A percentile compares a stretch with the other conserved stretches of the same genome.
These are phyloP conservation scores for Coemansia sp. DNA, from an alignment of 192 early-diverging fungal species.

Conservation along the genomic window DNA sequence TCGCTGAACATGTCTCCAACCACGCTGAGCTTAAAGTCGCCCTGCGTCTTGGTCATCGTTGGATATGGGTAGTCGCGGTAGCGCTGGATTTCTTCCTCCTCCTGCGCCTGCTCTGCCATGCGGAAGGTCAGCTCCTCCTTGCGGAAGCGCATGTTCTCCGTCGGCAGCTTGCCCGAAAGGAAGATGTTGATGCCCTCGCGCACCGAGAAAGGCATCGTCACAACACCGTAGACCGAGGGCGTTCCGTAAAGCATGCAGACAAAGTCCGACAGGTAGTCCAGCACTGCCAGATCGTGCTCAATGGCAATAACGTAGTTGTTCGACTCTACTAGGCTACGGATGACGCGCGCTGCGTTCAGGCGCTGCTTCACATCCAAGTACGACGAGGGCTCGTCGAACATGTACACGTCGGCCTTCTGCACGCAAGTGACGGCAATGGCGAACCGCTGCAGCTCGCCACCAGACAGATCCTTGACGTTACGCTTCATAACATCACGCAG, in stretches of 20 bases:
- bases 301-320: constrained; percentile 91
- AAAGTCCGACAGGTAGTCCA: constrained; percentile 98
- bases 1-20: constrained; percentile 87
- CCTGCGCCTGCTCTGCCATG: constrained; percentile 88
- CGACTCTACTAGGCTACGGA: constrained; percentile 77
- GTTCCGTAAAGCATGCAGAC: constrained; percentile 98
- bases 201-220: constrained; percentile 94
- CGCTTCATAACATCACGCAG: constrained; percentile 81
- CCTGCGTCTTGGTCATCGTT: constrained; percentile 81
- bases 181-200: constrained; percentile 99
- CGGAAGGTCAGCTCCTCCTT: constrained; percentile 93
- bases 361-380: constrained; percentile 99
- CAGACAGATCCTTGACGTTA: constrained; percentile 82
- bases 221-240: constrained; percentile 95
- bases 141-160: constrained; percentile 99
- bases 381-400: constrained; percentile 98
- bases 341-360: constrained; percentile 92
- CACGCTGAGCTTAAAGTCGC: constrained; percentile 81
- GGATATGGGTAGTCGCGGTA: constrained; percentile 84
- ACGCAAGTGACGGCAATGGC: constrained; percentile 87
- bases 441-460: constrained; percentile 98
- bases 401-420: constrained; percentile 90
- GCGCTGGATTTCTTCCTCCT: constrained; percentile 61
- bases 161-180: constrained; percentile 94
- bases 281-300: constrained; percentile 97